A percentile compares a stretch with the other conserved stretches of the same genome.
These are phyloP conservation scores for Phytophthora ramorum DNA, from an alignment of 352 stramenopile genomes.

Conservation along the genomic window DNA sequence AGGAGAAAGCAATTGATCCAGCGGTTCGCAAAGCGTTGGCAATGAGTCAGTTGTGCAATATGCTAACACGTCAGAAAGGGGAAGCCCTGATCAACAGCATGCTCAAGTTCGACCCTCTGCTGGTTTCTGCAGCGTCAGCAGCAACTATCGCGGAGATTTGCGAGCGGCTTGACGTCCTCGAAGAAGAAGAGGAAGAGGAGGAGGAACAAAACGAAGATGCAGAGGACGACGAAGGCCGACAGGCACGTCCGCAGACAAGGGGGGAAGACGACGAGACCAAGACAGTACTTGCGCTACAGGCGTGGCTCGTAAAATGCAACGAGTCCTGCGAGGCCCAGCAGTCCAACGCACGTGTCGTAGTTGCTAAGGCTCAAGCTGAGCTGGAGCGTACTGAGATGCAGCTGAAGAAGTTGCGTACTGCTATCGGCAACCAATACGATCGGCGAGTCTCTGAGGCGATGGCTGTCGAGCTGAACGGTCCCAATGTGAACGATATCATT, in stretches of 20 bases:
- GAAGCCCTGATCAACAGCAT: slow-evolving; percentile 60
- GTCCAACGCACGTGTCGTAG: slow-evolving; percentile 41
- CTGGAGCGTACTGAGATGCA: slow-evolving; percentile 63
- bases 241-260: slow-evolving; percentile 17
- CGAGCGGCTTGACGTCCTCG: slow-evolving; percentile 25
- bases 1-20: slow-evolving; percentile 6
- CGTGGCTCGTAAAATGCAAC: slow-evolving; percentile 68
- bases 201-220: slow-evolving; percentile 31
- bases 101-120: slow-evolving; percentile 64
- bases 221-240: background rate
- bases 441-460: slow-evolving; percentile 57
- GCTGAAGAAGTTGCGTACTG: slow-evolving; percentile 60
- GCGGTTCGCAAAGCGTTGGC: slow-evolving; percentile 24
- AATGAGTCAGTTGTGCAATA: slow-evolving; percentile 48
- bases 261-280: slow-evolving; percentile 32
- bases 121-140: slow-evolving; percentile 41
- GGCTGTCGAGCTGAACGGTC: slow-evolving; percentile 31
- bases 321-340: slow-evolving; percentile 56
- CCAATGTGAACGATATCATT: slow-evolving; percentile 30
- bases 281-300: slow-evolving; percentile 56
- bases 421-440: slow-evolving; percentile 69
- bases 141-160: slow-evolving; percentile 55
- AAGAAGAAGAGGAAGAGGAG: slow-evolving; percentile 38
- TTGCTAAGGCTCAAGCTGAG: slow-evolving; percentile 50
- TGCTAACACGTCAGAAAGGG: slow-evolving; percentile 52